These are phyloP conservation scores for Elongisporangium prolatum DNA, from an alignment of 352 stramenopile genomes.

Conservation along the genomic window DNA sequence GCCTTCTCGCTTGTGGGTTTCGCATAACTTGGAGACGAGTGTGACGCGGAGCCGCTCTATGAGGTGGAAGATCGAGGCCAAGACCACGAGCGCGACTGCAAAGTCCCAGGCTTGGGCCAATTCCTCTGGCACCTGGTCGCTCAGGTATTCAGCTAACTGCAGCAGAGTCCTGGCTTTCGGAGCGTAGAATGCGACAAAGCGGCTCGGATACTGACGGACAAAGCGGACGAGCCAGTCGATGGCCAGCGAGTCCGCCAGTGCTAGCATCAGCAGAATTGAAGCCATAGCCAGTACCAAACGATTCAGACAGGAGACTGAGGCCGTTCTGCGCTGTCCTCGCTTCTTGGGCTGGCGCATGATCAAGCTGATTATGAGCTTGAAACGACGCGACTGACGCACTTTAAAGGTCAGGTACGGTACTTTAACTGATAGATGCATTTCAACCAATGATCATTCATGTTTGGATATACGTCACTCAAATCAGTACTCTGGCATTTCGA, in stretches of 20 bases:
- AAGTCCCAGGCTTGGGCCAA: slow-evolving; percentile 9
- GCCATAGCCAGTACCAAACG: neutral
- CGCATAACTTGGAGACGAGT: neutral
- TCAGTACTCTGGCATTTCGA: neutral
- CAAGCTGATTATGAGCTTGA: neutral
- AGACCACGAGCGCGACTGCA: slow-evolving; percentile 9
- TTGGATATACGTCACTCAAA: neutral
- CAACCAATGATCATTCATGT: neutral
- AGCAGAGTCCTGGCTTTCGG: slow-evolving; percentile 2
- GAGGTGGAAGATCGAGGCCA: slow-evolving; percentile 11
- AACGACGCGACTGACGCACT: neutral
- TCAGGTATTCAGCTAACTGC: neutral
- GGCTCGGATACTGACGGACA: slow-evolving; percentile 9
- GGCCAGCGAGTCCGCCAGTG: neutral
- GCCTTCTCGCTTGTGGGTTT: neutral
- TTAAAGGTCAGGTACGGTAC: neutral
- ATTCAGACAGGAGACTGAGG: neutral
- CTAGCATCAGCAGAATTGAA: neutral
- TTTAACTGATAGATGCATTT: neutral
- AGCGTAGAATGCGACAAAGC: slow-evolving; percentile 15
- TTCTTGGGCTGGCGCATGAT: neutral
- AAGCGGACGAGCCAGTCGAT: neutral
- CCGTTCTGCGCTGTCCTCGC: neutral
- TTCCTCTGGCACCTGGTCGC: slow-evolving; percentile 4
- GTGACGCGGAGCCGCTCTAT: slow-evolving; percentile 6